Evolutionary conservation across 2,329 filamentous ascomycete species (phyloP).

Genomic region (Colletotrichum sansevieriae): DNA sequence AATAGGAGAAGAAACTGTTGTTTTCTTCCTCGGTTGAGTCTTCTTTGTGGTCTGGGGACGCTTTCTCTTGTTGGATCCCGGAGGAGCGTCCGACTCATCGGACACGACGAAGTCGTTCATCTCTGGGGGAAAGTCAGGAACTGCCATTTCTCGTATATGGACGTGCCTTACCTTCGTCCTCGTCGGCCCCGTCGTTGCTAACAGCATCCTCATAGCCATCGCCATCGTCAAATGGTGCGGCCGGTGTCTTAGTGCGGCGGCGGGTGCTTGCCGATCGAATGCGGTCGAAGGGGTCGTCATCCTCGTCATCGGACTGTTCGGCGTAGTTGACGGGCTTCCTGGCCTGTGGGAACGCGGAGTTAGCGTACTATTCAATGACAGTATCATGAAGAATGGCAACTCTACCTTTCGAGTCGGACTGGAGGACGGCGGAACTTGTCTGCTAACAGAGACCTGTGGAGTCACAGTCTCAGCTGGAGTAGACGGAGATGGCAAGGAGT

Average conservation of each 20-base stretch:
- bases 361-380: background rate
- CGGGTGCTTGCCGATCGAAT: constrained; percentile 55
- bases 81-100: constrained; percentile 82
- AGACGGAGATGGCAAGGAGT: constrained; percentile 59
- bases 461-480: constrained; percentile 57
- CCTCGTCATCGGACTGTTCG: constrained; percentile 86
- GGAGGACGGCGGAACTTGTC: constrained; percentile 61
- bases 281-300: constrained; percentile 77
- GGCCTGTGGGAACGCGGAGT: constrained; percentile 50
- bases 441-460: constrained; percentile 57
- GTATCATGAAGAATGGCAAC: background rate
- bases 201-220: constrained; percentile 79
- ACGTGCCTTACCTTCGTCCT: constrained; percentile 68
- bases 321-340: constrained; percentile 80
- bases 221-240: constrained; percentile 73
- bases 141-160: background rate
- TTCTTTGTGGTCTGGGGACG: constrained; percentile 64
- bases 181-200: constrained; percentile 69
- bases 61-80: constrained; percentile 80
- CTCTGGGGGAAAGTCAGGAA: constrained; percentile 55
- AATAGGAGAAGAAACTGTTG: constrained; percentile 65
- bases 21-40: constrained; percentile 71
- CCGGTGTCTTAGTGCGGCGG: constrained; percentile 62
- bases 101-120: constrained; percentile 90
- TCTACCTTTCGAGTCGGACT: constrained; percentile 86